These are phyloP conservation scores for Sclerotiophoma versabilis DNA, from an alignment of 2,329 filamentous ascomycete species.

Conservation along the genomic window DNA sequence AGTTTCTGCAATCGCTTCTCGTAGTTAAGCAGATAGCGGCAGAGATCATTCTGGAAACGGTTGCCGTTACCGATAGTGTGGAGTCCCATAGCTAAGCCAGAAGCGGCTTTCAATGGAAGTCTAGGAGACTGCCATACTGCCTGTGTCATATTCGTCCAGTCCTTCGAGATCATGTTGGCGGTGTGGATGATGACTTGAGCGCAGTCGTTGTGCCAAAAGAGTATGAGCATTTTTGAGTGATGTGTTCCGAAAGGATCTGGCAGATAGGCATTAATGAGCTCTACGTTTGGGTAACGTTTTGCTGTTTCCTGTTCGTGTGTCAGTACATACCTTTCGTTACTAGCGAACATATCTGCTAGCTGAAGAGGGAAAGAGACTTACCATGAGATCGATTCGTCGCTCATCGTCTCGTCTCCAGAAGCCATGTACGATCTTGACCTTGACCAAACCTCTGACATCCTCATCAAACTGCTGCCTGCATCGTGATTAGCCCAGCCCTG, in stretches of 20 bases:
- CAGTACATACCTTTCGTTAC: conserved; percentile 1
- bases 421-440: conserved; percentile 68
- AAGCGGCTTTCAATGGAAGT: conserved; percentile 59
- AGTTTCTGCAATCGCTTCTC: conserved; percentile 65
- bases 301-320: conserved; percentile 63
- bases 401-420: conserved; percentile 73
- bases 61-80: conserved; percentile 64
- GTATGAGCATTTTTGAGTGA: conserved; percentile 84
- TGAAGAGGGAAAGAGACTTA: conserved; percentile 37
- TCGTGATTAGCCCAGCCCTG: conserved; percentile 4
- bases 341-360: neutral
- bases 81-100: conserved; percentile 9
- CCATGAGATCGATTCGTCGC: conserved; percentile 64
- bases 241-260: conserved; percentile 87
- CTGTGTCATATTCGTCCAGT: conserved; percentile 90
- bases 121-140: conserved; percentile 79
- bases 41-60: conserved; percentile 77
- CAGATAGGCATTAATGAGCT: conserved; percentile 77
- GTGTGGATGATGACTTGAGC: conserved; percentile 86
- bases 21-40: conserved; percentile 76
- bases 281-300: conserved; percentile 69
- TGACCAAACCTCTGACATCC: conserved; percentile 61
- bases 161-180: conserved; percentile 86
- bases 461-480: conserved; percentile 61
- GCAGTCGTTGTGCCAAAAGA: conserved; percentile 77